Conservation (phyloP, 208 protist genomes). For the Herpetomonas tarakana region DNA sequence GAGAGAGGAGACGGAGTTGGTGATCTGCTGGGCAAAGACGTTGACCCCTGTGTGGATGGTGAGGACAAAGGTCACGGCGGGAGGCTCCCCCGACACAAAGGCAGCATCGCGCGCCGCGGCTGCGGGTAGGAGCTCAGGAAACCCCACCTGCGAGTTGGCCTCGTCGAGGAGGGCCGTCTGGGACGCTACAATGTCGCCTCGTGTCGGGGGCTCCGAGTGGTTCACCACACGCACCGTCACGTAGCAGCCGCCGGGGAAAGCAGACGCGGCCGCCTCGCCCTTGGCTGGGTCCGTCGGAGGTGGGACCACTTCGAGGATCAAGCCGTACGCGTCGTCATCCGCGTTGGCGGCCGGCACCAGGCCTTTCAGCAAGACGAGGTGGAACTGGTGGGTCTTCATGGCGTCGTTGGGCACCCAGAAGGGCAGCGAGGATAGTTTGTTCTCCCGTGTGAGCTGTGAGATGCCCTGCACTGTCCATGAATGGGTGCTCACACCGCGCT, state of each 20-base stretch:
- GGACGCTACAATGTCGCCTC: constrained; percentile 13
- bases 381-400: constrained; percentile 64
- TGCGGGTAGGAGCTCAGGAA: constrained; percentile 50
- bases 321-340: constrained; percentile 36
- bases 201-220: not conserved
- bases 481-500: constrained; percentile 42
- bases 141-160: constrained; percentile 33
- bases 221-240: constrained; percentile 49
- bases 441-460: constrained; percentile 49
- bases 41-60: constrained; percentile 63
- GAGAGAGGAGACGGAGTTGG: constrained; percentile 49
- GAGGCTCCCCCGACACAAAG: constrained; percentile 29
- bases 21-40: constrained; percentile 52
- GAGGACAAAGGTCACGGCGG: constrained; percentile 37
- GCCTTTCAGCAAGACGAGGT: constrained; percentile 60
- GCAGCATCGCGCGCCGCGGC: constrained; percentile 20
- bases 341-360: constrained; percentile 21
- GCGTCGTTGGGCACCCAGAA: constrained; percentile 71
- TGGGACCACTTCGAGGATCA: constrained; percentile 73
- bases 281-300: constrained; percentile 27
- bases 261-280: not conserved
- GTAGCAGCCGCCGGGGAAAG: constrained; percentile 46
- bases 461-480: constrained; percentile 38
- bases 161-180: constrained; percentile 24
- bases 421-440: constrained; percentile 78